These are phyloP conservation scores for Ampelomyces quisqualis DNA, from an alignment of 2,329 filamentous ascomycete species.

Conservation along the genomic window DNA sequence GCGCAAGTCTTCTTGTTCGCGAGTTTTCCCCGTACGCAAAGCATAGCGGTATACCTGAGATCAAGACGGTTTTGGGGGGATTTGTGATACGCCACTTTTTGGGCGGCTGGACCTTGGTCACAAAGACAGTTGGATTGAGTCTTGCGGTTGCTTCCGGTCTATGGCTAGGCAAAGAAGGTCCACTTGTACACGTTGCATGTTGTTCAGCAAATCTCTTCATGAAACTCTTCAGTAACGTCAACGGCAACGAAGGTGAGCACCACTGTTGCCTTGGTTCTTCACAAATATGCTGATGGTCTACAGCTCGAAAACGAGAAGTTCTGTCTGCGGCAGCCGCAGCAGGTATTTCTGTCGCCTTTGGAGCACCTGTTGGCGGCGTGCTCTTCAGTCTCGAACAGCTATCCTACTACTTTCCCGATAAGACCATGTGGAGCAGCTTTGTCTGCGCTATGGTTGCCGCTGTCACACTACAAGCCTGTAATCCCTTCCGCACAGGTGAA, in stretches of 20 bases:
- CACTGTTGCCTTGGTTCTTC: too few relatives aligned
- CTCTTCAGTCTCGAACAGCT: conserved; percentile 95
- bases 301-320: conserved; percentile 88
- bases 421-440: conserved; percentile 99
- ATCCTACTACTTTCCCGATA: conserved; percentile 97
- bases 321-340: conserved; percentile 89
- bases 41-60: conserved; percentile 95
- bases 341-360: conserved; percentile 91
- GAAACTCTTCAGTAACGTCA: conserved; percentile 79
- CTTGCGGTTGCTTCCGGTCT: conserved; percentile 90
- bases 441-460: conserved; percentile 99
- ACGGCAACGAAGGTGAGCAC: conserved; percentile 75
- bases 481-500: conserved; percentile 93
- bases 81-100: conserved; percentile 90
- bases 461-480: conserved; percentile 85
- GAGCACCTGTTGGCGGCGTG: conserved; percentile 89
- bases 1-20: conserved; percentile 76
- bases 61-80: conserved; percentile 92
- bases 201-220: conserved; percentile 94
- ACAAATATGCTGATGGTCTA: too few relatives aligned
- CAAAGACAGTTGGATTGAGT: conserved; percentile 86
- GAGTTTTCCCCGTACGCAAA: conserved; percentile 85
- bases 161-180: conserved; percentile 96
- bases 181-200: conserved; percentile 92
- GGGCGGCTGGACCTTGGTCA: conserved; percentile 81